Evolutionary conservation across 495 filamentous ascomycete genomes (phyloP), one percentile per base, ranked within the genome.

Genomic region (Schizothecium vesticola): DNA sequence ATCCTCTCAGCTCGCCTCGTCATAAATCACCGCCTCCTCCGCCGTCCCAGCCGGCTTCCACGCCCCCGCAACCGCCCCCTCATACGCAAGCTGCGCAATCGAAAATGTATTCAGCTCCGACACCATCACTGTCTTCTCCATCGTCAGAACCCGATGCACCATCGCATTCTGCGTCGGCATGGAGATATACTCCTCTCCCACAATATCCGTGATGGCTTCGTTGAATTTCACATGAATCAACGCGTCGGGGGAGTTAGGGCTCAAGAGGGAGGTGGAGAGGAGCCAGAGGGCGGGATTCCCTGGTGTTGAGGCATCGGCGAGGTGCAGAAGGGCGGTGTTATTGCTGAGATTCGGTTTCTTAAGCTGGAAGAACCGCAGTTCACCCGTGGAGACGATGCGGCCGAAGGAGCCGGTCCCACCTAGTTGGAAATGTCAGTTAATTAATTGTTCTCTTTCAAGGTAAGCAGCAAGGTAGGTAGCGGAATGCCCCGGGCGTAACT

Each of bases 321-420:
- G 43, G 13, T 65, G 63, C 3, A 65, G 51, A 6, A 65, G 22
- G 16, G 23, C 63, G 8, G 63, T 51, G 21, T 56, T 56, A 9
- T 43, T 29, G 16, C 63, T 51, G 13, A 65, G 43, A 3, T 57
- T 2, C 21, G 63, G 63, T 4, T 13, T 21, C 51, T 56, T 2
- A 3, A 65, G 51, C 5, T 24, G n/a, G 55, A 65, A 58, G n/a
- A 65, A 65, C 13, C 28, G 9, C 10, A 65, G 43, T 9, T 57
- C 55, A 16, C 55, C 55, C 22, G 21, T 56, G 43, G 63, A 4
- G 13, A 6, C 23, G 51, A 65, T 65, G 21, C 25, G 63, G 8
- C 63, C 63, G 22, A 65, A 65, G 23, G 63, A 51, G 2, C 63
- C 63, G 23, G 63, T 28, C 10, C 63, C 63, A n/a, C n/a, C n/a